These are phyloP conservation scores for Eucalyptus virginea DNA, from an alignment of 345 rosid genomes.

Conservation along the genomic window DNA sequence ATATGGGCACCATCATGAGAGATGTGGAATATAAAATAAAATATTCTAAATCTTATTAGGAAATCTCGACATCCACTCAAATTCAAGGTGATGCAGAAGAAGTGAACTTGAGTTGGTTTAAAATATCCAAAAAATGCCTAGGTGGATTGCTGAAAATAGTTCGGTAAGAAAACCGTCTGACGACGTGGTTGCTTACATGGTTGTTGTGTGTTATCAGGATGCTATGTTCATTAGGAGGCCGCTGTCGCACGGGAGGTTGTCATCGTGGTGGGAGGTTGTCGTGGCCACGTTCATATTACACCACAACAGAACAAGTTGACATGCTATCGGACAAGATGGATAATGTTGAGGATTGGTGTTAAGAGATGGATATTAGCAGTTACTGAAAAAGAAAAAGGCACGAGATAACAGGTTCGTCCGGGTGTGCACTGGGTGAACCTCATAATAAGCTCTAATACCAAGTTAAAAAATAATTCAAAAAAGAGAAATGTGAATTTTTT, in stretches of 20 bases:
- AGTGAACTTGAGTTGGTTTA: not conserved
- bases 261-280: not conserved
- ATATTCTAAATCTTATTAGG: not conserved
- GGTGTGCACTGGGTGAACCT: not conserved
- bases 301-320: not conserved
- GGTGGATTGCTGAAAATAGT: not conserved
- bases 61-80: not conserved
- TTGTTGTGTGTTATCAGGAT: not conserved
- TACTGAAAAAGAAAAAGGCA: not conserved
- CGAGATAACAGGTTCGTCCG: not conserved
- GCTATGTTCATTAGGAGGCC: not conserved
- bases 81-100: not conserved
- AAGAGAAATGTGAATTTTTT: not conserved
- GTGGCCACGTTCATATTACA: not conserved
- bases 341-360: not conserved
- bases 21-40: not conserved
- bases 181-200: not conserved
- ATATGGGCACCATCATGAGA: not conserved
- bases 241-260: not conserved
- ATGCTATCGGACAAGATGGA: not conserved
- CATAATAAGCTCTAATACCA: not conserved
- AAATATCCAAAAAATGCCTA: not conserved
- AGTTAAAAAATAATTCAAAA: not conserved
- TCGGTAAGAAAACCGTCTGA: not conserved
- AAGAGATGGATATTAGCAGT: not conserved